Evolutionary conservation across 306 rosid genomes (phyloP), one percentile per base, ranked within the genome.

Genomic region (Macrotyloma uniflorum): DNA sequence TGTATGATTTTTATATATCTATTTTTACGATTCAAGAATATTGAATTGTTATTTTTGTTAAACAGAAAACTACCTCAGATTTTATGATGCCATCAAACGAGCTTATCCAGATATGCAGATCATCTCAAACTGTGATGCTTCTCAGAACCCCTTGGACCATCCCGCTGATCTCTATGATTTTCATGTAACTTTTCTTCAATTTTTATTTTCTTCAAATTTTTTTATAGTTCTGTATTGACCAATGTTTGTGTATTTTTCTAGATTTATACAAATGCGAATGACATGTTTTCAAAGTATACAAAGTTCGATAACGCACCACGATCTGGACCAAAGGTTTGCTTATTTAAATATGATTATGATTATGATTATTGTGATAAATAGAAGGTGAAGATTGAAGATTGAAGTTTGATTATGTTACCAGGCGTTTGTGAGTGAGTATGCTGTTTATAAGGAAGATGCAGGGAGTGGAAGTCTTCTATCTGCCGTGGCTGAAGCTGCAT

Each of bases 381-480:
- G 8, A 0, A 2, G 7, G 9, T 0, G 38, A 35, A 38, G 43
- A 38, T n/a, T n/a, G n/a, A n/a, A n/a, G n/a, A n/a, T n/a, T 38
- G 43, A 38, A 38, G 12, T 8, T 40, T n/a, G 22, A 49, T 6
- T 8, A 0, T 7, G 45, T 14, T 30, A 0, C 16, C 75, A 93
- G 98, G 98, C 88, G n/a, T 91, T 90, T 82, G 94, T 94, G 18
- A 92, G 98, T 38, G 98, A 94, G 64, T 94, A 89, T 83, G 98
- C 98, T 20, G 98, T 89, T 62, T 85, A 85, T 11, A 26, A 67
- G 20, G 88, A 74, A 24, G 97, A 91, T 45, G 95, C 84, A 1
- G 74, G 91, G 3, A 0, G 33, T 51, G 98, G 98, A 84, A 91
- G 79, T 54, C 86, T 91, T 70, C 72, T 88, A 1, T 85, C 97